phyloP scores from a whole-genome alignment of 257 asterid species.

The Nicotiana noctiflora region DNA sequence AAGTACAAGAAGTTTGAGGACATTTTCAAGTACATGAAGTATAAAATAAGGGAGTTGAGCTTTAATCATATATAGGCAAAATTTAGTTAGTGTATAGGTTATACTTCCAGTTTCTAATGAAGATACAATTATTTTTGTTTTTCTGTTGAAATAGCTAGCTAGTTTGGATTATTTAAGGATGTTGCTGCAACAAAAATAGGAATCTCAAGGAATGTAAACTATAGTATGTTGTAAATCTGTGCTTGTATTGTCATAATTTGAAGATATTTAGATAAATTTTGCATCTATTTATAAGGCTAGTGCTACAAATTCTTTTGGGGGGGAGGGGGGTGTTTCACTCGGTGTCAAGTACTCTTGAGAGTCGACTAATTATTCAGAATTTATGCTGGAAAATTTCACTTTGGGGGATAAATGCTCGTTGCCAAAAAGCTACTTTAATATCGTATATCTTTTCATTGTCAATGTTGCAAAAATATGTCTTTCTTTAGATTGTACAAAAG shows the following conservation, averaged over 20 bases:
- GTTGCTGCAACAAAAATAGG: background rate
- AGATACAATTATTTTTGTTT: background rate
- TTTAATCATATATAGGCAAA: background rate
- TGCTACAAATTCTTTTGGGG: background rate
- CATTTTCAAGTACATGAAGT: background rate
- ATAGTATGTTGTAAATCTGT: background rate
- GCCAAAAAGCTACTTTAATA: background rate
- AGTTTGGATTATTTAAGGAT: background rate
- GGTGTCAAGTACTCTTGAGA: too few relatives aligned
- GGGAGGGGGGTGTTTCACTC: too few relatives aligned
- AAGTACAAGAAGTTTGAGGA: background rate
- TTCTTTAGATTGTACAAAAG: background rate
- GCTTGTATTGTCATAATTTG: background rate
- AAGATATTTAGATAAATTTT: background rate
- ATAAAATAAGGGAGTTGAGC: background rate
- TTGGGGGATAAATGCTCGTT: too few relatives aligned
- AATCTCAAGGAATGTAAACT: background rate
- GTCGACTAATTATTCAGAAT: too few relatives aligned
- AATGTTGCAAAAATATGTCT: background rate
- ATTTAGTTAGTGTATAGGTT: background rate
- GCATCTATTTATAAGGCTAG: background rate
- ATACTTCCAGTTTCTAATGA: background rate
- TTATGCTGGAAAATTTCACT: too few relatives aligned
- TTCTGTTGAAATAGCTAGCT: background rate
- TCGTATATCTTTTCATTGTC: background rate